Evolutionary conservation across 2,329 filamentous ascomycete species (phyloP), one percentile per base, ranked within the genome.

Genomic region (Botrytis squamosa): DNA sequence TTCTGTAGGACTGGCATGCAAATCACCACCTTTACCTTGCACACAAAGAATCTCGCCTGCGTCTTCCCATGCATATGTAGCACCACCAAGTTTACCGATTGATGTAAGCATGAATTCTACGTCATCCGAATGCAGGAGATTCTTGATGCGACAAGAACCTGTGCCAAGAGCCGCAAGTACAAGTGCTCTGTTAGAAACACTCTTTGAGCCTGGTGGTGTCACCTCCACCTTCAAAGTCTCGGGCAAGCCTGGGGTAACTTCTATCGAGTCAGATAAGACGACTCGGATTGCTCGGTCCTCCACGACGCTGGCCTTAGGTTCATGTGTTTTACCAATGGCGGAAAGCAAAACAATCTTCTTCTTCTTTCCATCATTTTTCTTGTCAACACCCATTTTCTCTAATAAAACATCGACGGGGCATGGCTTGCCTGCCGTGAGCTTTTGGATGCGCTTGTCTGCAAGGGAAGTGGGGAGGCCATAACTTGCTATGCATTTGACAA

Each of bases 31-130:
- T 79, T 94, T 97, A 71, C 96, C 96, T 75, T 92, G 91, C 25
- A 99, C 93, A 4, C 97, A 90, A 42, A 99, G 87, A 14, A 96
- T 90, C 78, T 96, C 93, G n/a, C 96, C 96, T 73, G 94, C 92
- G 70, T 98, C 93, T 83, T 98, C 94, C 95, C 95, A 99, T 0
- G 91, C 89, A 84, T 97, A 98, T 0, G 92, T 92, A 29, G 95
- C 95, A 44, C 95, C 96, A 46, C 93, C 91, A 38, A 99, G 88
- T 79, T 91, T 91, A 40, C 89, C 88, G 73, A 99, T 90, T n/a
- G 96, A 95, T 73, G 94, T 94, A 63, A 99, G 86, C 96, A 99
- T 99, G 83, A 93, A 96, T 82, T 98, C 94, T 0, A 95, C 97
- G 81, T 99, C 96, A 79, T 98, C 96, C 0, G 96, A 98, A 83